These are phyloP conservation scores for Ceriops decandra DNA, from an alignment of 345 rosid genomes.

Conservation along the genomic window DNA sequence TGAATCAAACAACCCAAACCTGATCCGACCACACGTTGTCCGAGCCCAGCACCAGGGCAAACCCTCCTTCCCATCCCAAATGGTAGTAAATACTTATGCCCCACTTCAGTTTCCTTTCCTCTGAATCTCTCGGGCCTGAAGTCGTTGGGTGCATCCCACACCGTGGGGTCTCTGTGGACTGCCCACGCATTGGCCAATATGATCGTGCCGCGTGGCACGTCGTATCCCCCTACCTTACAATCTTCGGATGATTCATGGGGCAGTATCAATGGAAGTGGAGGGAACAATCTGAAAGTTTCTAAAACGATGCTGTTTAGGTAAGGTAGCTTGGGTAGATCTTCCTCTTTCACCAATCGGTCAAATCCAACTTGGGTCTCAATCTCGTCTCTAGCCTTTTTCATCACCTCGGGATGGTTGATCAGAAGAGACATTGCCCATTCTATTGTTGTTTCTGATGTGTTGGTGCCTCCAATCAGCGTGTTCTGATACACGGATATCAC, in stretches of 20 bases:
- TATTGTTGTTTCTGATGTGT: conserved; percentile 4
- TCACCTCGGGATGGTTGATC: conserved; percentile 10
- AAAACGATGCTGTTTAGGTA: conserved; percentile 16
- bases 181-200: conserved; percentile 20
- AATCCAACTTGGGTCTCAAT: conserved; percentile 9
- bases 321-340: conserved; percentile 1
- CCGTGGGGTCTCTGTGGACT: conserved; percentile 18
- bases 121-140: conserved; percentile 32
- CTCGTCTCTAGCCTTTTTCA: conserved; percentile 10
- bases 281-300: conserved; percentile 10
- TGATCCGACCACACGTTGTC: conserved; percentile 7
- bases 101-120: not conserved
- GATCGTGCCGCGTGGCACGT: conserved; percentile 18
- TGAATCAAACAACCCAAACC: not conserved
- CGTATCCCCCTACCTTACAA: conserved; percentile 8
- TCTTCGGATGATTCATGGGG: conserved; percentile 18
- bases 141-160: conserved; percentile 25
- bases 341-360: conserved; percentile 12
- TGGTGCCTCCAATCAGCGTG: conserved; percentile 3
- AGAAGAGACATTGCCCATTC: conserved; percentile 27
- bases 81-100: conserved; percentile 5
- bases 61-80: conserved; percentile 21
- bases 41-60: conserved; percentile 14
- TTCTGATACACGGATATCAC: conserved; percentile 2
- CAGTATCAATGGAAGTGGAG: conserved; percentile 7